Base-by-base conservation (phyloP, 129 eudicot genomes). In the Pittosporum tobira region DNA sequence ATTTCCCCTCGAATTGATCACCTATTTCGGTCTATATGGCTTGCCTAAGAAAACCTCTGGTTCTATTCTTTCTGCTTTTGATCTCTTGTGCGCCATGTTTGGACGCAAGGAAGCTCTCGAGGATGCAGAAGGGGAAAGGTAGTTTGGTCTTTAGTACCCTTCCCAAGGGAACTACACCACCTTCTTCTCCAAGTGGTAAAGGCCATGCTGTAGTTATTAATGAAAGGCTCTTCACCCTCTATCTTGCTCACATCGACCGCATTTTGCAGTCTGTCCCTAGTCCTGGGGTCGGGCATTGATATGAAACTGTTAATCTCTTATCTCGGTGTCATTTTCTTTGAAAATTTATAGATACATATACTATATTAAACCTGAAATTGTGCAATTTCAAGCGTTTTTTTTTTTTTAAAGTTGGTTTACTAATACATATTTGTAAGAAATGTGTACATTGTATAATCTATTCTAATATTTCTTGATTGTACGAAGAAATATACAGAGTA, bases 221-320 rank as follows among this genome's bases (percentile, higher is more conserved):
- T 14, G 75, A 37, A 48, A 69, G 68, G 31, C 79, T 64, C n/a
- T 73, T 69, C 58, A 36, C 30, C 26, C 43, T 23, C 48, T 72
- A 71, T 61, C 56, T 46, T 26, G 73, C 64, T 2, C 62, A 29
- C 25, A 64, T 62, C 10, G 80, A 71, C 50, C 65, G 83, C 50
- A 59, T 59, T 42, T 67, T 66, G 71, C 58, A 48, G 62, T 83
- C 90, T 18, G 74, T 65, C 31, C 90, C 90, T 31, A 79, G 85
- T 70, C 90, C 90, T 21, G 85, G 79, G 6, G 71, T 18, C 45
- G 89, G 89, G 27, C 68, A 78, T 65, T 55, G 16, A 55, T n/a
- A 44, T 75, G 62, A 53, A 59, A 28, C 57, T 28, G 3, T 27
- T 62, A 14, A 14, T 10, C 16, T n/a, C n/a, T 14, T 14, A n/a